Evolutionary conservation across 805 yeast species (phyloP).

Genomic region (Helenozyma baotianmanensis): DNA sequence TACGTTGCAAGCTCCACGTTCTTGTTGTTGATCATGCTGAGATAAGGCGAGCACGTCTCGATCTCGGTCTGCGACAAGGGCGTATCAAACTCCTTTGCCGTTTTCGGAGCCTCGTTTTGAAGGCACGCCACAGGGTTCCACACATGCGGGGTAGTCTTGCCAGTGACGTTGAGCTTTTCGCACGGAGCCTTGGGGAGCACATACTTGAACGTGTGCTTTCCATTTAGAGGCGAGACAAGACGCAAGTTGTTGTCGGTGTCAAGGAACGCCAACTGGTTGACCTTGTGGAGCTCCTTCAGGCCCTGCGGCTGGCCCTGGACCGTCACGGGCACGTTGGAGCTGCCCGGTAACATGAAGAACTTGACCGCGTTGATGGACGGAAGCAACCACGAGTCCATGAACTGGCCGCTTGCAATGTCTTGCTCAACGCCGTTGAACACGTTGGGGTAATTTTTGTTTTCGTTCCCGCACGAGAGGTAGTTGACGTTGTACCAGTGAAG

Average conservation of each 20-base stretch:
- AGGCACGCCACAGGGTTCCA: background rate
- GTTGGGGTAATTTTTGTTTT: conserved; percentile 27
- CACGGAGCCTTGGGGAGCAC: conserved; percentile 28
- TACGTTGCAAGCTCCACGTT: conserved; percentile 30
- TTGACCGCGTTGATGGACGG: conserved; percentile 31
- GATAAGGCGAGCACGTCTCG: conserved; percentile 46
- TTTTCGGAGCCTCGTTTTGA: too few species aligned
- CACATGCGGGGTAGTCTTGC: conserved; percentile 1
- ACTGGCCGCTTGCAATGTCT: conserved; percentile 12
- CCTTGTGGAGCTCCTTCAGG: conserved; percentile 1
- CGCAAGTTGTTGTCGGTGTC: conserved; percentile 29
- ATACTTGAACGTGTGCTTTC: conserved; percentile 35
- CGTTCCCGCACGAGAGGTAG: conserved; percentile 30
- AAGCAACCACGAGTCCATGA: conserved; percentile 44
- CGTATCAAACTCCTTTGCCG: conserved; percentile 6
- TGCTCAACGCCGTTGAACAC: conserved; percentile 10
- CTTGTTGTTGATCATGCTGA: conserved; percentile 26
- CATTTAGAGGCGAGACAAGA: conserved; percentile 35
- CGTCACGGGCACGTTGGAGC: conserved; percentile 7
- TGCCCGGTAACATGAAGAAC: conserved; percentile 23
- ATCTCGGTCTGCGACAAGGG: conserved; percentile 52
- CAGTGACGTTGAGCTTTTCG: background rate
- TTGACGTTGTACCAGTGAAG: conserved; percentile 57
- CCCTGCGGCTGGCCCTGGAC: background rate
- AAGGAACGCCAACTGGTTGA: conserved; percentile 28